These are phyloP conservation scores for Tricholoma terreum DNA, from an alignment of 768 basidiomycete genomes.

Conservation along the genomic window DNA sequence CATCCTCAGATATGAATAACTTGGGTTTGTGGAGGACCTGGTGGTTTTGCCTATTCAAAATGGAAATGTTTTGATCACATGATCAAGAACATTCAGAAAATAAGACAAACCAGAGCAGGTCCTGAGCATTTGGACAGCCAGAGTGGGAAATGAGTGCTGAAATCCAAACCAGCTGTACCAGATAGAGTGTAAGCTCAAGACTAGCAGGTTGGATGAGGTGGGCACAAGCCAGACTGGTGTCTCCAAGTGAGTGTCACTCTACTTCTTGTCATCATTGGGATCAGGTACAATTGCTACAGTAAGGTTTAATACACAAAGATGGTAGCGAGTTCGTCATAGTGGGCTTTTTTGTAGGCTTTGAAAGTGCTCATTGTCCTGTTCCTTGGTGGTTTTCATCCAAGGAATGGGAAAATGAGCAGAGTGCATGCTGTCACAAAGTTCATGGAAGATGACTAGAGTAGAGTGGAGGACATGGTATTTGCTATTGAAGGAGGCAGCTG, in stretches of 20 bases:
- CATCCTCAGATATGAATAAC: too few relatives aligned
- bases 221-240: not conserved
- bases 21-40: too few relatives aligned
- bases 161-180: not conserved
- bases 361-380: too few relatives aligned
- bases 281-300: not conserved
- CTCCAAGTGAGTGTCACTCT: not conserved
- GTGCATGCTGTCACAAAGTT: not conserved
- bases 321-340: not conserved
- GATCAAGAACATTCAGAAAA: too few relatives aligned
- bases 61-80: too few relatives aligned
- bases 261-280: not conserved
- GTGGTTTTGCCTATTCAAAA: too few relatives aligned
- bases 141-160: not conserved
- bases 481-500: not conserved
- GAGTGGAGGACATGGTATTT: not conserved
- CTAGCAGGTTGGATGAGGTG: not conserved
- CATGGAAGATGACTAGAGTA: not conserved
- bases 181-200: not conserved
- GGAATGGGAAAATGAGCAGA: conserved; percentile 19
- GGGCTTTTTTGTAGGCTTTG: too few relatives aligned
- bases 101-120: not conserved
- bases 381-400: conserved; percentile 22
- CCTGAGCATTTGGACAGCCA: not conserved
- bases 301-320: not conserved